A percentile compares a stretch with the other conserved stretches of the same genome.
Evolutionary conservation across 2,329 filamentous ascomycete genomes (phyloP).

Genomic region (Phaeosphaeriaceae sp.): DNA sequence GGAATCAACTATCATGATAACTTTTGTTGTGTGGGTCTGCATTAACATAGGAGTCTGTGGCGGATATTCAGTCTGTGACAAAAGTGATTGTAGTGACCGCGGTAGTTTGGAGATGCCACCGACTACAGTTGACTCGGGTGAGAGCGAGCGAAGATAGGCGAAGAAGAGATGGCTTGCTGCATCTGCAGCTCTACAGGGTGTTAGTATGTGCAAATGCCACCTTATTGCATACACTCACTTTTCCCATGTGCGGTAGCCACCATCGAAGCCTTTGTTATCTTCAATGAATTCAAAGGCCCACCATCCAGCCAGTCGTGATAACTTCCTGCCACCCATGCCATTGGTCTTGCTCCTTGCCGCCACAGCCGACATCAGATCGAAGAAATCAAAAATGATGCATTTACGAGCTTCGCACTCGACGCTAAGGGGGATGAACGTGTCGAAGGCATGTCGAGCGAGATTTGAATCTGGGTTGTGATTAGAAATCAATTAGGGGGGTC

Average conservation of each 20-base stretch:
- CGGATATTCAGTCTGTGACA: constrained; percentile 93
- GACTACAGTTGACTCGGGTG: constrained; percentile 74
- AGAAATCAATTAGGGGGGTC: constrained; percentile 1
- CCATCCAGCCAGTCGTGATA: constrained; percentile 95
- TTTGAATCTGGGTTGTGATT: constrained; percentile 72
- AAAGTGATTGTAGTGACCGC: constrained; percentile 85
- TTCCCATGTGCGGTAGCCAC: constrained; percentile 88
- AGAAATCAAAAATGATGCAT: constrained; percentile 94
- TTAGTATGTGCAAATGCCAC: constrained; percentile 35
- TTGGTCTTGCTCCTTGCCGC: constrained; percentile 94
- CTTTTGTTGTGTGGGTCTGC: constrained; percentile 81
- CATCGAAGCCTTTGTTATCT: constrained; percentile 88
- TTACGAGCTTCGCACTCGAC: constrained; percentile 85
- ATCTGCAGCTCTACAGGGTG: constrained; percentile 75
- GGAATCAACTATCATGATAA: constrained; percentile 94
- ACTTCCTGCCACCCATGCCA: constrained; percentile 88
- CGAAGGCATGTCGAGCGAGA: constrained; percentile 90
- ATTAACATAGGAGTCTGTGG: constrained; percentile 78
- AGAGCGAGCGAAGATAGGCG: constrained; percentile 88
- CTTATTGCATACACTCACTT: constrained; percentile 60
- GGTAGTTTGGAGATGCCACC: constrained; percentile 86
- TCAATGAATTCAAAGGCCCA: constrained; percentile 96
- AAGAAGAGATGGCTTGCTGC: constrained; percentile 98
- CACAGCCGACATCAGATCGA: constrained; percentile 88
- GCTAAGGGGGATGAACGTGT: constrained; percentile 93